Conservation (phyloP, 164 flowering plant genomes). For the Vitis riparia region DNA sequence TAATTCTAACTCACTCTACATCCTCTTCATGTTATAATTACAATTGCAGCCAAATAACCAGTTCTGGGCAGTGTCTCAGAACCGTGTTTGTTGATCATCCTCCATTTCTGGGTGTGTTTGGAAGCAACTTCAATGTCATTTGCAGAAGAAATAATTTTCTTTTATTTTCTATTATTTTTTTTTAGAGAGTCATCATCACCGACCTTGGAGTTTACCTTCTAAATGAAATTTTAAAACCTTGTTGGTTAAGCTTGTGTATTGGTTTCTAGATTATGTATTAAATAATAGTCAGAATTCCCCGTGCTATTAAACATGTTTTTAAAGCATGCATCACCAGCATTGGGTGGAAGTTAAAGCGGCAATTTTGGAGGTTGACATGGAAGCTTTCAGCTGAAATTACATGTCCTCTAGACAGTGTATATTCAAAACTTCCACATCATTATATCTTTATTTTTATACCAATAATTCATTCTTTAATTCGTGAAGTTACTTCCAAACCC, state of each 20-base stretch:
- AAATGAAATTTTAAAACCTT: neutral
- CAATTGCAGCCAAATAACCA: neutral
- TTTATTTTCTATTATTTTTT: too few species aligned
- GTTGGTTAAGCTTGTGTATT: neutral
- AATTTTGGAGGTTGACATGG: constrained; percentile 14
- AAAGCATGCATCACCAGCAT: constrained; percentile 10
- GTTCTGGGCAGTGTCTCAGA: neutral
- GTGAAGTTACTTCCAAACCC: too few species aligned
- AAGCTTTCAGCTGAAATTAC: constrained; percentile 1
- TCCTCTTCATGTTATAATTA: neutral
- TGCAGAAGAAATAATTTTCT: neutral
- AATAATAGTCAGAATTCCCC: constrained; percentile 5
- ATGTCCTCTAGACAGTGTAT: neutral
- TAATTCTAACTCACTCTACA: neutral
- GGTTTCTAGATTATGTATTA: neutral
- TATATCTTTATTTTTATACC: neutral
- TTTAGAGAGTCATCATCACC: neutral
- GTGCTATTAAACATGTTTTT: neutral
- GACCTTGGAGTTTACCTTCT: too few species aligned
- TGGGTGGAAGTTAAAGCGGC: constrained; percentile 16
- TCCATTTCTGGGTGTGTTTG: neutral
- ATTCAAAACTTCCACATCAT: neutral
- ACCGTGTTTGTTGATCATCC: too few species aligned
- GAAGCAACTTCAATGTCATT: constrained; percentile 1
- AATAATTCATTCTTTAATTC: neutral